These are phyloP conservation scores for Naegleria fowleri DNA, from an alignment of 208 protist species.

Conservation along the genomic window DNA sequence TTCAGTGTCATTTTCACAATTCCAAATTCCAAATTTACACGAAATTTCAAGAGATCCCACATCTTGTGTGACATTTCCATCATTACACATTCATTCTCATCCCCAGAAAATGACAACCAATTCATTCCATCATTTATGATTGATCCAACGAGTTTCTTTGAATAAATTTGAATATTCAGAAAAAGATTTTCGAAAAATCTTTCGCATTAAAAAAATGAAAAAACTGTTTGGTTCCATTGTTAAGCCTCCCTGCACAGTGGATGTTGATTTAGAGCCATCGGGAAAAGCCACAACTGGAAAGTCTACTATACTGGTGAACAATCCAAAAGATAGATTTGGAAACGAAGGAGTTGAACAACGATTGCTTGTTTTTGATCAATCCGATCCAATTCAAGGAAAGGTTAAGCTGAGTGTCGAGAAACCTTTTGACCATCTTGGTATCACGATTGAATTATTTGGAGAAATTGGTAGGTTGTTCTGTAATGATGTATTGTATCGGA, in stretches of 20 bases:
- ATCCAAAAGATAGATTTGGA: slow-evolving; percentile 9
- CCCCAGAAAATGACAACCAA: no score
- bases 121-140: no score
- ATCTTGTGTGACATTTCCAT: no score
- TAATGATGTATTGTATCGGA: neutral
- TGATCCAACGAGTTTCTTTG: no score
- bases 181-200: no score
- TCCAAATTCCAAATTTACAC: no score
- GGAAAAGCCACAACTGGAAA: neutral
- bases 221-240: neutral
- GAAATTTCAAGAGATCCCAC: no score
- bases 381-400: slow-evolving; percentile 1
- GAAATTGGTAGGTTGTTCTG: slow-evolving; percentile 16
- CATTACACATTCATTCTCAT: no score
- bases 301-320: neutral
- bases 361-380: neutral
- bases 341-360: neutral
- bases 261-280: neutral
- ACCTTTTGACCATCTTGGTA: slow-evolving; percentile 1
- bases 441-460: slow-evolving; percentile 24
- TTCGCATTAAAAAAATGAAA: slow-evolving; percentile 25
- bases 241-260: neutral
- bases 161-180: no score
- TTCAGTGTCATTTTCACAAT: no score
- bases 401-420: neutral